Evolutionary conservation across 768 basidiomycete species (phyloP).

Genomic region (Vishniacozyma victoriae): DNA sequence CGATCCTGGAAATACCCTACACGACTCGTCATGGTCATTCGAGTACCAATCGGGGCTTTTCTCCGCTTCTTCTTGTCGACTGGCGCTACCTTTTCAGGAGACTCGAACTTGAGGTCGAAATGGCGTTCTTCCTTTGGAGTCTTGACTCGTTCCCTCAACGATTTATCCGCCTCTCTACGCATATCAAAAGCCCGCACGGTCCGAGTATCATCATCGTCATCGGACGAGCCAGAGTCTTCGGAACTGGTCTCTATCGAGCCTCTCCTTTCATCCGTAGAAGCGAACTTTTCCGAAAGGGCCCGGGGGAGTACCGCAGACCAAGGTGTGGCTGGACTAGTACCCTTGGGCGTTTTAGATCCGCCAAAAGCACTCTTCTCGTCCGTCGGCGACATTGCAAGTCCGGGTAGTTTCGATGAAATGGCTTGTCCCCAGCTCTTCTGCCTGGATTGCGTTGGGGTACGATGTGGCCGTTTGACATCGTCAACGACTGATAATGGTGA

Average conservation of each 20-base stretch:
- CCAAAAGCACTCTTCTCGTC: constrained; percentile 10
- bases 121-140: constrained; percentile 44
- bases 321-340: constrained; percentile 1
- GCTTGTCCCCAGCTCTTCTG: constrained; percentile 52
- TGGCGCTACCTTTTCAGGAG: neutral
- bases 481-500: constrained; percentile 88
- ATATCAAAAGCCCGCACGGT: constrained; percentile 48
- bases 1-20: constrained; percentile 90
- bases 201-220: constrained; percentile 55
- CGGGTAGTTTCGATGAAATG: constrained; percentile 24
- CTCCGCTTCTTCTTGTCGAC: constrained; percentile 48
- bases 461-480: constrained; percentile 53
- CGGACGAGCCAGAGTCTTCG: neutral
- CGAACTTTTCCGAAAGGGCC: constrained; percentile 7
- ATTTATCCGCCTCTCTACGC: constrained; percentile 61
- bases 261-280: neutral
- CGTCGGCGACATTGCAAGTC: constrained; percentile 12
- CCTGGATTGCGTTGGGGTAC: constrained; percentile 11
- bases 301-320: constrained; percentile 23
- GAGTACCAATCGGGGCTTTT: constrained; percentile 65
- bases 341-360: too few relatives aligned
- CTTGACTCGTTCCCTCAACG: constrained; percentile 62
- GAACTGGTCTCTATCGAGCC: too few relatives aligned
- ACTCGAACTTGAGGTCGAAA: constrained; percentile 2
- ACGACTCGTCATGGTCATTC: constrained; percentile 90